A percentile compares a stretch with the other conserved stretches of the same genome.
phyloP scores from a whole-genome alignment of 495 filamentous ascomycete genomes.

The Talaromyces stipitatus region DNA sequence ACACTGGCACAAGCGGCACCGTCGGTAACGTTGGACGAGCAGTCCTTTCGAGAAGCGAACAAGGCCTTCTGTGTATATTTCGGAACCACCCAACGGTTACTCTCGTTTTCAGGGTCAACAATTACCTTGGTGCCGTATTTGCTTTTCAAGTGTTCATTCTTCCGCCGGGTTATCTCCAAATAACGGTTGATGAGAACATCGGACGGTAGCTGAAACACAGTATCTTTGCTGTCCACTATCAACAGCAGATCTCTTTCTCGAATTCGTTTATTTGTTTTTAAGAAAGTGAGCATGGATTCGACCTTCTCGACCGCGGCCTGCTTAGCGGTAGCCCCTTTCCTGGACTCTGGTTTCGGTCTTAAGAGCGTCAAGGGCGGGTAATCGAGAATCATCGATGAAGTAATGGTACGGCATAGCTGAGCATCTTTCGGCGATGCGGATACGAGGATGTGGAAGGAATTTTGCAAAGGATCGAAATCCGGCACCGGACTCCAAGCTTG shows the following conservation, averaged over 20 bases:
- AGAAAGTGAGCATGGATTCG: conserved; percentile 43
- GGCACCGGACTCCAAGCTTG: neutral
- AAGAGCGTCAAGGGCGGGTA: conserved; percentile 55
- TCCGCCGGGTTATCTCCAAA: conserved; percentile 38
- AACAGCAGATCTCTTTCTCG: conserved; percentile 54
- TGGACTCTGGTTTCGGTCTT: conserved; percentile 25
- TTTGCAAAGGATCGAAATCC: conserved; percentile 16
- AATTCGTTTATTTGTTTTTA: conserved; percentile 39
- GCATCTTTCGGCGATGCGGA: conserved; percentile 41
- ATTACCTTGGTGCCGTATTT: conserved; percentile 39
- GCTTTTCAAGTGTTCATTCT: conserved; percentile 37
- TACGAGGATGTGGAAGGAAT: conserved; percentile 55
- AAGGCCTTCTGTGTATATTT: conserved; percentile 50
- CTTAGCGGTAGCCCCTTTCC: conserved; percentile 23
- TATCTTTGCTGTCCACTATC: conserved; percentile 49
- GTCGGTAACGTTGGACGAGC: conserved; percentile 33
- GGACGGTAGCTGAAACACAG: conserved; percentile 55
- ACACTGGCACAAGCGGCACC: conserved; percentile 47
- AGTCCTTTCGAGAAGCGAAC: conserved; percentile 54
- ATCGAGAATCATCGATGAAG: conserved; percentile 53
- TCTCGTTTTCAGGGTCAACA: conserved; percentile 15
- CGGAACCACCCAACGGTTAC: conserved; percentile 25
- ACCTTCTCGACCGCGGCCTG: conserved; percentile 38
- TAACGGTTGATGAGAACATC: conserved; percentile 51
- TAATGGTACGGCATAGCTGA: conserved; percentile 50